Evolutionary conservation across 75 land plant genomes (phyloP), one percentile per base, ranked within the genome.

Genomic region (Adiantum capillusveneris): DNA sequence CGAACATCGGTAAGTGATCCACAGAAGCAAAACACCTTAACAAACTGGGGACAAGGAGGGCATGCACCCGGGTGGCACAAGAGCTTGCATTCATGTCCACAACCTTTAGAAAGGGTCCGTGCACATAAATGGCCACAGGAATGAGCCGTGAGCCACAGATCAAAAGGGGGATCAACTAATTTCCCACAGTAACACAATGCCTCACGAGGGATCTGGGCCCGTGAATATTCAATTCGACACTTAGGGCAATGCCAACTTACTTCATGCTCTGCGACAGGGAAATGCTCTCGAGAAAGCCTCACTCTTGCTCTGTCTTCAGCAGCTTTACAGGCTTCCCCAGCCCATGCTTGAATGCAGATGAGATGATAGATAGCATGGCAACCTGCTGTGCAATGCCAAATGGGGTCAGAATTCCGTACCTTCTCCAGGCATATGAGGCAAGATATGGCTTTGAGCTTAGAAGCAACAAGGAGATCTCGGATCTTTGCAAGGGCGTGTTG

Each of bases 61-160:
- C 99, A 95, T 0, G 92, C 88, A 17, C 99, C 99, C 19, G 99
- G 99, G 63, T 95, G 99, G 72, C 99, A 95, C 17, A 95, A 64
- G 31, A 95, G 66, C 50, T 82, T 63, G 54, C 99, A 95, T 22
- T 46, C 46, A 48, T 95, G 99, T 26, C 86, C 88, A 60, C 99
- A 95, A 6, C 64, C 48, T 34, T 74, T 55, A 14, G 39, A 39
- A 56, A 90, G 63, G 0, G 74, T 59, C 20, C 79, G 65, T 19
- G 69, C 81, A 49, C 99, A 95, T 22, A 76, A 55, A 52, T 95
- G 88, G n/a, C 97, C 97, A 41, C 99, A 95, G 14, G 96, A 79
- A 57, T 95, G 99, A 7, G 99, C 88, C 17, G 94, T 74, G 39
- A 87, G 56, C 99, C 99, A 95, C 0, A 88, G 99, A 52, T 95